A percentile compares a stretch with the other conserved stretches of the same genome.
These are phyloP conservation scores for Rhizopogon rudus DNA, from an alignment of 768 basidiomycete species.

Conservation along the genomic window DNA sequence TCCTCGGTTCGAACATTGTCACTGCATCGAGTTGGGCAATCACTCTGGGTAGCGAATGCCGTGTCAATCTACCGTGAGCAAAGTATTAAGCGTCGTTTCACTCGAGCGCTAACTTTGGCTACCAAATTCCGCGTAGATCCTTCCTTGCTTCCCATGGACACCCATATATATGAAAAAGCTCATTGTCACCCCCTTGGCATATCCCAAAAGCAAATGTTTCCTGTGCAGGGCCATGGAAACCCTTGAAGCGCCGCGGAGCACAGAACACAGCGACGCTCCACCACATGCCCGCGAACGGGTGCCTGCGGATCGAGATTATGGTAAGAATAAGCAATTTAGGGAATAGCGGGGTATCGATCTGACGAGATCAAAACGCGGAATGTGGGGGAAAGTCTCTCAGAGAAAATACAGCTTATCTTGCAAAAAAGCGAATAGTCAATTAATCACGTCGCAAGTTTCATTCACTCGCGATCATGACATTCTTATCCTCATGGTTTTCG, in stretches of 20 bases:
- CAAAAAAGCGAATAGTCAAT: neutral
- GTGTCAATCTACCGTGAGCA: neutral
- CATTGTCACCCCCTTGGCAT: neutral
- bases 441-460: neutral
- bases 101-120: neutral
- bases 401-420: neutral
- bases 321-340: neutral
- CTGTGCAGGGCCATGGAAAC: neutral
- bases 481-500: neutral
- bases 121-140: neutral
- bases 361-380: slow-evolving; percentile 1
- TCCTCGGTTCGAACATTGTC: neutral
- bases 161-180: neutral
- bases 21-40: neutral
- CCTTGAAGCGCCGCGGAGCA: neutral
- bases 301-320: slow-evolving; percentile 3
- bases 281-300: slow-evolving; percentile 1
- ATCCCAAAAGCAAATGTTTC: neutral
- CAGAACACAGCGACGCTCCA: slow-evolving; percentile 1
- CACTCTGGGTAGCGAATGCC: neutral
- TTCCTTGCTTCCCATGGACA: neutral
- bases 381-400: neutral
- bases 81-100: neutral
- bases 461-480: neutral
- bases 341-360: slow-evolving; percentile 2